phyloP scores from a whole-genome alignment of 257 asterid genomes.

The Paulownia fortunei region DNA sequence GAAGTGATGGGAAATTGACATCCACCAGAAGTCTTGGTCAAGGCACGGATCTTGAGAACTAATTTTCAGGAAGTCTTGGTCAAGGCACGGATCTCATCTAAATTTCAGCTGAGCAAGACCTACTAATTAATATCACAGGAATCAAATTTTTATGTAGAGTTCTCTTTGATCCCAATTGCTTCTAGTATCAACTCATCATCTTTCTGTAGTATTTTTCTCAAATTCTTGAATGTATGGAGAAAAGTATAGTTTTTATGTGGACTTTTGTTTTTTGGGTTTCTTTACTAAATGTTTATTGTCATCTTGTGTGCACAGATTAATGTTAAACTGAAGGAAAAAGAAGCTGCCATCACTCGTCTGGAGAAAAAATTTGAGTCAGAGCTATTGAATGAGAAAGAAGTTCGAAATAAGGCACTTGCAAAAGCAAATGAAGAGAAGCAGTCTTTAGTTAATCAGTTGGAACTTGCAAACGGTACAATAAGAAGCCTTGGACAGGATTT shows the following conservation, averaged over 20 bases:
- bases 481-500: constrained; percentile 62
- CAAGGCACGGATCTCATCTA: no score
- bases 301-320: constrained; percentile 53
- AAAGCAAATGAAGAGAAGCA: constrained; percentile 60
- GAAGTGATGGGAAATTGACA: no score
- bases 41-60: no score
- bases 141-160: no score
- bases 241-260: neutral
- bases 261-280: neutral
- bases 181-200: neutral
- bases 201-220: neutral
- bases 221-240: neutral
- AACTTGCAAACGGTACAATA: constrained; percentile 44
- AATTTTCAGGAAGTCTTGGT: no score
- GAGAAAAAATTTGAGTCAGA: constrained; percentile 59
- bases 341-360: constrained; percentile 48
- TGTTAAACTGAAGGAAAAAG: constrained; percentile 64
- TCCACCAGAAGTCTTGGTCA: no score
- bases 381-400: constrained; percentile 61
- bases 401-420: constrained; percentile 49
- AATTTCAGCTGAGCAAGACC: no score
- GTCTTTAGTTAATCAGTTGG: constrained; percentile 50
- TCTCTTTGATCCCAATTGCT: no score
- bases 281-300: constrained; percentile 18
- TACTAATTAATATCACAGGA: no score